A percentile compares a stretch with the other conserved stretches of the same genome.
Conservation (phyloP, 225 moss, liverwort and hornwort species). For the Polytrichum formosum region DNA sequence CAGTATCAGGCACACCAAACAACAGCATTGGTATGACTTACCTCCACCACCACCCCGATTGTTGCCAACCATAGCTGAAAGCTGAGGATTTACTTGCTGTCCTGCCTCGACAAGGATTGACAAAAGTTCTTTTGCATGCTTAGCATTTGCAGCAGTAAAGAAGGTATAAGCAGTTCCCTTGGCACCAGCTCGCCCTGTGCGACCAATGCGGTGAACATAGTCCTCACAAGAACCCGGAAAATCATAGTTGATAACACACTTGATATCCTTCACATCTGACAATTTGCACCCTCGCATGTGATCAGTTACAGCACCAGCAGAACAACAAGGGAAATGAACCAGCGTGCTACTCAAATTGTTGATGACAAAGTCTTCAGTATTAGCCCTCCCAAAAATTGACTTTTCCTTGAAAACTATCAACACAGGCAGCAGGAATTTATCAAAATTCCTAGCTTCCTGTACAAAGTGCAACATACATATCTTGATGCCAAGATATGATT, state of each 20-base stretch:
- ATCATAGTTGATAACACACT: constrained; percentile 99
- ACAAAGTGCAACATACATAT: constrained; percentile 16
- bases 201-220: constrained; percentile 99
- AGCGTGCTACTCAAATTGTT: too few species aligned
- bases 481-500: constrained; percentile 24
- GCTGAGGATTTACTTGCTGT: constrained; percentile 72
- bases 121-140: constrained; percentile 89
- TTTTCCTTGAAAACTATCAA: background rate
- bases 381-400: constrained; percentile 5
- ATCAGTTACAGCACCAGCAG: constrained; percentile 21
- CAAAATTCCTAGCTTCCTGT: constrained; percentile 8
- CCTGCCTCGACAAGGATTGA: constrained; percentile 89
- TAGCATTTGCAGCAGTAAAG: constrained; percentile 92
- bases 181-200: constrained; percentile 95
- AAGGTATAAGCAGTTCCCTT: constrained; percentile 97
- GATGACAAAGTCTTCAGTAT: too few species aligned
- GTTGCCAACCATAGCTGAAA: constrained; percentile 80
- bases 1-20: background rate
- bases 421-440: constrained; percentile 10
- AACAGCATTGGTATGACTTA: background rate
- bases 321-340: too few species aligned
- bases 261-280: constrained; percentile 99
- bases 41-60: constrained; percentile 74
- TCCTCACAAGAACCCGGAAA: constrained; percentile 99
- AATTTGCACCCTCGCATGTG: constrained; percentile 23